Percentiles rank a stretch among this genome's conserved stretches.
These are phyloP conservation scores for Trametes polyzona DNA, from an alignment of 1,284 basidiomycete genomes.

Conservation along the genomic window DNA sequence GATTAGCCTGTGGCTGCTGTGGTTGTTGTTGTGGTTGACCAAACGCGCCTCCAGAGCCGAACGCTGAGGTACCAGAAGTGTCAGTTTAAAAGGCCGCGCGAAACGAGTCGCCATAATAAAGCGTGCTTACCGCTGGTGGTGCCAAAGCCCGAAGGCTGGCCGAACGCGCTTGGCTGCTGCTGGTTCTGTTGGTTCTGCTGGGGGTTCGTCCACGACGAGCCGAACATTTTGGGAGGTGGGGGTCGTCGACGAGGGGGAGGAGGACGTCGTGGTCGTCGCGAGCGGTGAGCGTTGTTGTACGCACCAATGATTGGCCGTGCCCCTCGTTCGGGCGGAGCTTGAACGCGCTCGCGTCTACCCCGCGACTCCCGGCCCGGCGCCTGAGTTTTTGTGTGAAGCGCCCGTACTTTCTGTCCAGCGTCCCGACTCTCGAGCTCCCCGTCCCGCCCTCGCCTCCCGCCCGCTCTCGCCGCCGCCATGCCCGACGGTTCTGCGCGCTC, in stretches of 20 bases:
- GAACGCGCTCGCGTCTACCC: constrained; percentile 26
- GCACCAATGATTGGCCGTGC: constrained; percentile 17
- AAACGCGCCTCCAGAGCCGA: constrained; percentile 49
- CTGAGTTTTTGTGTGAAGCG: constrained; percentile 25
- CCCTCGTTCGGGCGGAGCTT: constrained; percentile 29
- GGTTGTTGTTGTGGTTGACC: constrained; percentile 44
- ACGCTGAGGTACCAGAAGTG: constrained; percentile 39
- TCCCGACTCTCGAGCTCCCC: not conserved
- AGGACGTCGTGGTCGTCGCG: constrained; percentile 33
- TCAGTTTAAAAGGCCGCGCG: constrained; percentile 34
- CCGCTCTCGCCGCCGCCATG: constrained; percentile 40
- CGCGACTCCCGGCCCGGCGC: constrained; percentile 13
- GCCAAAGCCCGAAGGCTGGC: constrained; percentile 53
- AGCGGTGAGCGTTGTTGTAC: constrained; percentile 17
- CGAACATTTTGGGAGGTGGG: constrained; percentile 53
- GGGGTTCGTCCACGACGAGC: constrained; percentile 63
- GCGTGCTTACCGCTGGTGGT: constrained; percentile 43
- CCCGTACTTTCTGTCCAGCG: constrained; percentile 8
- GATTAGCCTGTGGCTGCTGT: constrained; percentile 68
- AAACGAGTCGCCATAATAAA: constrained; percentile 35
- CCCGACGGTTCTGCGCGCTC: constrained; percentile 35
- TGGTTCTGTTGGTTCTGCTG: constrained; percentile 54
- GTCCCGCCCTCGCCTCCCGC: not conserved
- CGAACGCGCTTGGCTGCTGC: constrained; percentile 46
- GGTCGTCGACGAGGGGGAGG: constrained; percentile 21